These are phyloP conservation scores for Microthyrium microscopicum DNA, from an alignment of 2,329 filamentous ascomycete genomes.

Conservation along the genomic window DNA sequence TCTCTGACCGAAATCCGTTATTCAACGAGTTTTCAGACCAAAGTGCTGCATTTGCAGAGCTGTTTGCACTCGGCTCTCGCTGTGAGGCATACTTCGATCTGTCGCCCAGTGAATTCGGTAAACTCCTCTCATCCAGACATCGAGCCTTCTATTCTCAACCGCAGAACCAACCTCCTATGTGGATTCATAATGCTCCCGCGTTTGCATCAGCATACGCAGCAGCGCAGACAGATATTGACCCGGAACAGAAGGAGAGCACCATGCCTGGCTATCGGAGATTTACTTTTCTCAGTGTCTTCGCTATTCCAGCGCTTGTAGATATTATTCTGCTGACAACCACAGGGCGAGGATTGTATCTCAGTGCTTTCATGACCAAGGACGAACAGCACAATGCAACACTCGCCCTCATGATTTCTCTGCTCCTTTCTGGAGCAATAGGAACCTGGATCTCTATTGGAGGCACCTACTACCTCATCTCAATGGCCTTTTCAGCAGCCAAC, in stretches of 20 bases:
- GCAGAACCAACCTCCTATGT: constrained; percentile 31
- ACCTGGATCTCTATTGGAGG: constrained; percentile 48
- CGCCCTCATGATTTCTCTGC: constrained; percentile 40
- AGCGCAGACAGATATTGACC: constrained; percentile 36
- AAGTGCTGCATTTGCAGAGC: constrained; percentile 45
- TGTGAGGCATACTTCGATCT: constrained; percentile 48
- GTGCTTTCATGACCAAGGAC: constrained; percentile 34
- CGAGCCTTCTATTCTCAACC: constrained; percentile 23
- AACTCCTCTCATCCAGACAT: constrained; percentile 21
- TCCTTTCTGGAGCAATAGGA: constrained; percentile 43
- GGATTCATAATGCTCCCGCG: constrained; percentile 32
- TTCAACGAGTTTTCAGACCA: constrained; percentile 46
- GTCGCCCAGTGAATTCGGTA: constrained; percentile 19
- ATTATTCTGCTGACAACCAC: constrained; percentile 41
- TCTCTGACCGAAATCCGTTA: constrained; percentile 43
- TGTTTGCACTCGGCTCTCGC: constrained; percentile 45
- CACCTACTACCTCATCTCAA: constrained; percentile 42
- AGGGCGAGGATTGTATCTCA: constrained; percentile 45
- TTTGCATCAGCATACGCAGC: constrained; percentile 35
- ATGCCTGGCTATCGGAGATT: constrained; percentile 34
- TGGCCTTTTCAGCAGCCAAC: constrained; percentile 38
- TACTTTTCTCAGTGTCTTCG: constrained; percentile 44
- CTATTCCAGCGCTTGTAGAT: constrained; percentile 44
- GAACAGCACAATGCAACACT: constrained; percentile 37
- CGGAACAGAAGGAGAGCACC: constrained; percentile 24